Evolutionary conservation across 1,284 basidiomycete genomes (phyloP), one percentile per base, ranked within the genome.

Genomic region (Afroboletus lepidellus): DNA sequence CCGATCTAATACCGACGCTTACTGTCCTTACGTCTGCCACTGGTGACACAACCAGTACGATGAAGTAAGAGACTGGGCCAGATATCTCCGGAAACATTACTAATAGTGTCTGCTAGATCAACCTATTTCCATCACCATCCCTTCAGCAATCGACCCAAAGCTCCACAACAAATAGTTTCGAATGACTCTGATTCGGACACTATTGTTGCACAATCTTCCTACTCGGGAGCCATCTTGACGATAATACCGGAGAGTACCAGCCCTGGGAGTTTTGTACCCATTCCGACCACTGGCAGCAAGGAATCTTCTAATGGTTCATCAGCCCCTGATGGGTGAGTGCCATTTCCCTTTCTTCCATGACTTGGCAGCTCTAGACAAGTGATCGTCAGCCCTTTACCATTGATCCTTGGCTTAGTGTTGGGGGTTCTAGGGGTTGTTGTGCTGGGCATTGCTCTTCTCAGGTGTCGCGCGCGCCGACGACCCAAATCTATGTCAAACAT

Each of bases 371-470:
- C 21, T 45, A 20, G 45, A 63, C 45, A n/a, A 47, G 34, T 32
- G 23, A 38, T n/a, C 23, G 32, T 34, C 13, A 58, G 61, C 20
- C 16, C 25, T 32, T 34, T 58, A 27, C 27, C 48, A 5, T 18
- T 41, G 13, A 58, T 64, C 45, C 48, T 62, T 15, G 42, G 50
- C 21, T 23, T 25, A 3, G 25, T 54, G 18, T 24, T 66, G 13
- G 54, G 51, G 18, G 15, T 42, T 5, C 23, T 55, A 23, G 50
- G 27, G 29, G 33, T 57, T 21, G 8, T 54, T 46, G 47, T 32
- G 13, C 41, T 64, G 15, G 41, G 42, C 16, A 15, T 53, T 3
- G 18, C 24, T 36, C 4, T 64, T 37, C 37, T 51, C 18, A 34
- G 36, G 45, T 54, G 41, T 36, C 39, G 36, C 27, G 30, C 34